Evolutionary conservation across 805 yeast species (phyloP).

Genomic region (Saccharomycopsis oosterbeekiorum): DNA sequence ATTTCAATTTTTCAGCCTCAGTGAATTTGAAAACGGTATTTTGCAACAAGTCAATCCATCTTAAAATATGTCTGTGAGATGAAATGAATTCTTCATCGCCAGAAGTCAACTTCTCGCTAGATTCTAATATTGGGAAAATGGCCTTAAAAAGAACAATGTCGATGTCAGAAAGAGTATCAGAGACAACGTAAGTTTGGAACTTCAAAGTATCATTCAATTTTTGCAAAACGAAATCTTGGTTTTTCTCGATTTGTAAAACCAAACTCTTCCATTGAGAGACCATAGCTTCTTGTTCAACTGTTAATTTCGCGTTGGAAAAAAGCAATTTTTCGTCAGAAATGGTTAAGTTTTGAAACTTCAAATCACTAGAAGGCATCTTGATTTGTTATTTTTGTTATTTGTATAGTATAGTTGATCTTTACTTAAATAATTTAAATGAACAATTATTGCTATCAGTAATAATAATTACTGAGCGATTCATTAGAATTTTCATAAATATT

Average conservation of each 20-base stretch:
- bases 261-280: constrained; percentile 15
- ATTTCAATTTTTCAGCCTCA: constrained; percentile 41
- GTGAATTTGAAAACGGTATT: constrained; percentile 37
- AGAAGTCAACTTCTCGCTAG: constrained; percentile 40
- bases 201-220: constrained; percentile 62
- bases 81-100: constrained; percentile 28
- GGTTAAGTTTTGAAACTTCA: constrained; percentile 9
- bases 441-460: too few relatives aligned
- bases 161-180: constrained; percentile 53
- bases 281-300: constrained; percentile 17
- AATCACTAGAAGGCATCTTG: neutral
- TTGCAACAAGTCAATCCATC: constrained; percentile 91
- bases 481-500: too few relatives aligned
- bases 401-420: too few relatives aligned
- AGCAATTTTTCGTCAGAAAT: constrained; percentile 13
- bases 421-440: too few relatives aligned
- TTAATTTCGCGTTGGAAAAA: constrained; percentile 8
- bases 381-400: too few relatives aligned
- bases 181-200: constrained; percentile 59
- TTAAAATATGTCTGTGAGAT: constrained; percentile 72
- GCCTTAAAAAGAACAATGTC: constrained; percentile 65
- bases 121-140: constrained; percentile 39
- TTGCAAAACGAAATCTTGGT: constrained; percentile 10
- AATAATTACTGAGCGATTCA: too few relatives aligned
- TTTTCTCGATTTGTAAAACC: constrained; percentile 5